Base-by-base conservation (phyloP, 2,329 filamentous ascomycete genomes). In the Nannizzia gypsea region DNA sequence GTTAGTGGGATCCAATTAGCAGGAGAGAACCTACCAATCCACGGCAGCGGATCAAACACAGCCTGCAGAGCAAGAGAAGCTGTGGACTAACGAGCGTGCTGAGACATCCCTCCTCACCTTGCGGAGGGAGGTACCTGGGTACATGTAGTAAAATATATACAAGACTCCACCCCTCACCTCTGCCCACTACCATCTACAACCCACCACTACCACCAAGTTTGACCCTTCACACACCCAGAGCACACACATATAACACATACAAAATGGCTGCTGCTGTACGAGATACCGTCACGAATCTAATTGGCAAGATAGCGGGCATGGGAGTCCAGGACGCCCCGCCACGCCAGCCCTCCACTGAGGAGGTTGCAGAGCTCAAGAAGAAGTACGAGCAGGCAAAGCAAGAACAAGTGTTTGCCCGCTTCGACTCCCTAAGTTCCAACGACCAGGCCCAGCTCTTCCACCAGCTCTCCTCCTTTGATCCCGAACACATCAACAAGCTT, bases 391-490 rank as follows among this genome's bases (percentile, higher is more conserved):
- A 85, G 66, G 88, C 87, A 55, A 82, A 81, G 34, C 90, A 95
- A 75, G 87, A 83, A 60, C 90, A 95, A 65, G 88, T 95, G 64
- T 90, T 95, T 70, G 80, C 86, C 61, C 97, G 91, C 76, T 96
- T 88, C 78, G 89, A 96, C 70, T 82, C 85, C 63, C 85, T 99
- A 64, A 79, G 80, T 63, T 76, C 80, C 17, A 74, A 80, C 58
- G 90, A 96, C 65, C 89, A 95, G 77, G 84, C 85, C 50, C 74
- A 80, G 6, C 83, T 99, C 61, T 96, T 85, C 79, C 77, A 87
- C 68, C 93, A 97, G 76, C 82, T 97, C 62, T 81, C 82, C 64
- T 80, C 79, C 69, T 90, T 97, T 77, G 84, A 96, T 72, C 91
- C 92, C 60, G 80, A 82, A 61, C 83, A 88, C 77, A 92, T 97